Percentiles rank a stretch among this genome's conserved stretches.
Conservation (phyloP, 805 yeast genomes). For the Monosporozyma aquatica region DNA sequence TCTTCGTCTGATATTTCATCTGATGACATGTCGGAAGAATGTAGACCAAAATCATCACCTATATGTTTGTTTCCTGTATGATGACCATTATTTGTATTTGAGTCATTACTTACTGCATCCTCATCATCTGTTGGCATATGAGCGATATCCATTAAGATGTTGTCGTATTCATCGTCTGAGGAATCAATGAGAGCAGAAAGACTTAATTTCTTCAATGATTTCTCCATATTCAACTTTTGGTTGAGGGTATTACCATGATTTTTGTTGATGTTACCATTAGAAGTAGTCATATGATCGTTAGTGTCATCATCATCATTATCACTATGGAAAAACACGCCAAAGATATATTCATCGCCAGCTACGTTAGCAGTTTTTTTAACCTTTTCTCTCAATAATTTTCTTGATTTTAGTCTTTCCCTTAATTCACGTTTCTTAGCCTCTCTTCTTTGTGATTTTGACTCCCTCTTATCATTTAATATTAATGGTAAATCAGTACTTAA, state of each 20-base stretch:
- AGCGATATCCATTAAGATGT: conserved; percentile 29
- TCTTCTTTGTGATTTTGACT: conserved; percentile 18
- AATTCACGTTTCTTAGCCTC: conserved; percentile 25
- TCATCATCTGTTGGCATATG: conserved; percentile 31
- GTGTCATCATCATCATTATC: conserved; percentile 19
- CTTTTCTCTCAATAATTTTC: conserved; percentile 18
- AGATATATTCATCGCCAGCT: conserved; percentile 26
- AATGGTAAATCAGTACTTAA: conserved; percentile 29
- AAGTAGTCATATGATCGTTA: no score
- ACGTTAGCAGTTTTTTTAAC: conserved; percentile 34
- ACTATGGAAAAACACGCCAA: conserved; percentile 28
- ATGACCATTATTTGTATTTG: conserved; percentile 27
- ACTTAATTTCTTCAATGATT: conserved; percentile 11
- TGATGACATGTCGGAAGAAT: conserved; percentile 10
- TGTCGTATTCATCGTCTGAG: conserved; percentile 29
- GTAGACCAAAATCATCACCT: not conserved
- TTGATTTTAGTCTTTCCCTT: conserved; percentile 24
- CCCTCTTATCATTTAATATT: conserved; percentile 25
- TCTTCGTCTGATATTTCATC: conserved; percentile 19
- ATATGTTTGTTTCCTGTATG: conserved; percentile 4
- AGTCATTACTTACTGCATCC: conserved; percentile 10
- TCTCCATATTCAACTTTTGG: conserved; percentile 5
- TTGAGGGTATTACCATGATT: not conserved
- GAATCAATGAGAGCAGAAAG: conserved; percentile 16
- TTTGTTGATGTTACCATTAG: conserved; percentile 4